Base-by-base conservation (phyloP, 163 green algal genomes). In the Botryococcus braunii region DNA sequence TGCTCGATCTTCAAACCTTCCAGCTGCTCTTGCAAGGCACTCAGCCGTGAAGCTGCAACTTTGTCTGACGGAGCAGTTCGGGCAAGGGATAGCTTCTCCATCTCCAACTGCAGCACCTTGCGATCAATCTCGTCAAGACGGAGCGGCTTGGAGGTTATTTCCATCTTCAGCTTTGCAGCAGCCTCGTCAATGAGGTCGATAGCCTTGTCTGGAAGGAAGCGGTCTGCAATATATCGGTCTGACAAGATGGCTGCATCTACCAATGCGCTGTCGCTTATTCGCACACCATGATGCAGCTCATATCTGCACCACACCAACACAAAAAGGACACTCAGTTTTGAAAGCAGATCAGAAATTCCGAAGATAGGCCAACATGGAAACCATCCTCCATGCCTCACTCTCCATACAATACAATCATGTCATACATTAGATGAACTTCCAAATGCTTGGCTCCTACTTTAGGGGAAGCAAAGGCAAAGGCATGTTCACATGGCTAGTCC, bases 171-270 rank as follows among this genome's bases (percentile, higher is more conserved):
- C 77, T 95, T 93, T 34, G 93, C 91, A 0, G 91, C 92, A 0
- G 90, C 85, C 91, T 98, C 92, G 66, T 97, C 92, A 25, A 97
- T 77, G 49, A 97, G 76, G 76, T 97, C 92, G 61, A 97, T 97
- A 8, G 92, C 65, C 75, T 92, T 93, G 73, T 94, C 88, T 23
- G 90, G 86, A 56, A 96, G 77, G 69, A 94, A 92, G 11, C 89
- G 75, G 72, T 95, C 88, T 8, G 79, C 65, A 64, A 96, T 90
- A 83, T 95, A 96, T 17, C 88, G 82, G 63, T 94, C 87, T 25
- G 80, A 83, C 5, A 95, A 79, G 31, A 83, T 71, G 17, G 89
- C 93, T 4, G 92, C 92, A 59, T 91, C 87, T 25, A 95, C 88
- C 7, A 98, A 81, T 4, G 93, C 91, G 0, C 40, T 83, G 71